Evolutionary conservation across 192 early-diverging fungal genomes (phyloP).

Genomic region (Backusella mclennaniae): DNA sequence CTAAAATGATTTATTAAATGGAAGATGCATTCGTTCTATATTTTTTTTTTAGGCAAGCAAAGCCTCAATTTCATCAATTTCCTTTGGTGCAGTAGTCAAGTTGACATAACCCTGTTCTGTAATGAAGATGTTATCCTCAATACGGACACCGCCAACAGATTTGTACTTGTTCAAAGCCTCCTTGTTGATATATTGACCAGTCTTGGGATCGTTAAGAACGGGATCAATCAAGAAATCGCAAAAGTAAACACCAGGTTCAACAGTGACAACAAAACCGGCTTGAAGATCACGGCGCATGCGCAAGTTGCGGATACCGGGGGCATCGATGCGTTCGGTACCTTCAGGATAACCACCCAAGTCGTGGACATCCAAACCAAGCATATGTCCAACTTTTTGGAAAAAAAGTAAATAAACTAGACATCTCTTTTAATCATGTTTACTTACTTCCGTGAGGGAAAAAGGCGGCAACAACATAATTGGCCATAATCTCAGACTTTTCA

Average conservation of each 20-base stretch:
- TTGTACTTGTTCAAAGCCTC: slow-evolving; percentile 65
- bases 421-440: neutral
- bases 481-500: slow-evolving; percentile 56
- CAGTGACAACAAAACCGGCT: slow-evolving; percentile 85
- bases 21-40: no score
- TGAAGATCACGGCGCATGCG: slow-evolving; percentile 73
- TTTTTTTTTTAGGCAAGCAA: neutral
- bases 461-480: slow-evolving; percentile 68
- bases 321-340: slow-evolving; percentile 69
- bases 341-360: slow-evolving; percentile 87
- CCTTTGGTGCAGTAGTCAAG: slow-evolving; percentile 82
- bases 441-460: slow-evolving; percentile 90
- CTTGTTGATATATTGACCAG: slow-evolving; percentile 64
- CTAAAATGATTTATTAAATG: no score
- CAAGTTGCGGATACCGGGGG: slow-evolving; percentile 72
- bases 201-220: slow-evolving; percentile 54
- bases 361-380: slow-evolving; percentile 89
- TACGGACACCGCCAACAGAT: slow-evolving; percentile 88
- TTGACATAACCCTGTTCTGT: slow-evolving; percentile 75
- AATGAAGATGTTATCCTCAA: slow-evolving; percentile 89
- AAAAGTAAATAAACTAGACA: neutral
- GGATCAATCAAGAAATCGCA: slow-evolving; percentile 73
- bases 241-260: slow-evolving; percentile 95
- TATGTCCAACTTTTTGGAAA: slow-evolving; percentile 56
- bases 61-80: slow-evolving; percentile 37